Evolutionary conservation across 2,329 filamentous ascomycete genomes (phyloP), one percentile per base, ranked within the genome.

Genomic region (Beauveria pseudobassiana): DNA sequence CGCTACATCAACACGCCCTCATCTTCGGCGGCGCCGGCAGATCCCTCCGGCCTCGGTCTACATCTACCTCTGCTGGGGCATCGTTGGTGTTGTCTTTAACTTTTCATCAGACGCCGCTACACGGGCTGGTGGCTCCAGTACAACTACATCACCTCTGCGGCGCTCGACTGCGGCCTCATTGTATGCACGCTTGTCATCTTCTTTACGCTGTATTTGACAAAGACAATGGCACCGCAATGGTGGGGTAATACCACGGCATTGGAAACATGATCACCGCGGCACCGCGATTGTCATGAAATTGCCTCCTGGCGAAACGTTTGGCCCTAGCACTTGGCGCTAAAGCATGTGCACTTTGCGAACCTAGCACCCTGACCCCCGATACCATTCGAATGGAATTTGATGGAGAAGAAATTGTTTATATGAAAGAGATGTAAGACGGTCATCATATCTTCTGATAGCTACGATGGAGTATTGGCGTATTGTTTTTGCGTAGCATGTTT

Each of bases 111-210:
- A 70, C 80, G 85, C 62, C 80, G 82, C 64, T 87, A 82, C 74
- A 82, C 80, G 4, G 87, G 86, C 40, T 91, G 88, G 88, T 91
- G 88, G 88, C 77, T 88, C 72, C 85, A 87, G 72, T 91, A 90
- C 76, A 91, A 91, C 76, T 91, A 91, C 71, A 80, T 90, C 69
- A 84, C 87, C 0, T 89, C 87, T 22, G 88, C 88, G 0, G 88
- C 85, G 1, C 76, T 91, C 43, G 88, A 91, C 71, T 83, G 82
- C 54, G 88, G 88, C 5, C 78, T 90, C 5, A 84, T 87, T 14
- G 71, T 90, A 22, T 82, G 81, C 40, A 87, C 87, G 0, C 80
- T 91, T 42, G 71, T 91, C 62, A 87, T 91, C 62, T 89, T 91
- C 76, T 84, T 89, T 66, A 81, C 85, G 1, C 74, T 91, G 30